Percentiles rank a stretch among this genome's conserved stretches.
Evolutionary conservation across 1,284 basidiomycete genomes (phyloP).

Genomic region (Salmacisia buchloeana): DNA sequence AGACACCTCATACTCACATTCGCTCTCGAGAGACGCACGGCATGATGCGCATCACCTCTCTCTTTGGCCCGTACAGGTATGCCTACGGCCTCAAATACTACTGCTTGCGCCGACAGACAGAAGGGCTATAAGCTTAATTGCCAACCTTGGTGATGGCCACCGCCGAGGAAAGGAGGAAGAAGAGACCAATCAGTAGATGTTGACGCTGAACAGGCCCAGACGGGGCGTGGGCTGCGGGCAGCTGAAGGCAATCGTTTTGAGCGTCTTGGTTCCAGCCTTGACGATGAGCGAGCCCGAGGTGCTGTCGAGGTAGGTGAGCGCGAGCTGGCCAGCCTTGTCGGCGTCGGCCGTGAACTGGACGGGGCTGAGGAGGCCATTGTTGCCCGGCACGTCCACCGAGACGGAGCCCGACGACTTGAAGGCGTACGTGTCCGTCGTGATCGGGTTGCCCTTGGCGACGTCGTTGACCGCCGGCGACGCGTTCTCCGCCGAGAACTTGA

Average conservation of each 20-base stretch:
- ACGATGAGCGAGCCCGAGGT: not conserved
- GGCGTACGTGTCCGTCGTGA: conserved; percentile 1
- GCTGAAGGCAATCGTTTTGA: not conserved
- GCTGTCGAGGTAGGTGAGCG: not conserved
- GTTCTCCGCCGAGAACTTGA: not conserved
- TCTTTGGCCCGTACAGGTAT: too few species aligned
- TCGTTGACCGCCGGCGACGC: conserved; percentile 3
- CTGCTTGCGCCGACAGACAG: too few species aligned
- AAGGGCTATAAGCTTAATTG: too few species aligned
- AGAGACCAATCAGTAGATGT: too few species aligned
- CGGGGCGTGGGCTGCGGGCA: not conserved
- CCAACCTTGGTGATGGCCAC: too few species aligned
- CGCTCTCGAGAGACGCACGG: too few species aligned
- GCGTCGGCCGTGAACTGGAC: conserved; percentile 7
- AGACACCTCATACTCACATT: too few species aligned
- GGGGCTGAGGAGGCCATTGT: not conserved
- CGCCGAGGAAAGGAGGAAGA: too few species aligned
- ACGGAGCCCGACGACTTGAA: not conserved
- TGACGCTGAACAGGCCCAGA: conserved; percentile 3
- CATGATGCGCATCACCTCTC: too few species aligned
- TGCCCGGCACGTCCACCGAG: not conserved
- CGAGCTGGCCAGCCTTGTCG: not conserved
- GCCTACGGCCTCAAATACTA: too few species aligned
- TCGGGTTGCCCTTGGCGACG: not conserved
- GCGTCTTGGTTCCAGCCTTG: not conserved